Evolutionary conservation across 2,329 filamentous ascomycete species (phyloP).

Genomic region (Davidsoniella virescens): DNA sequence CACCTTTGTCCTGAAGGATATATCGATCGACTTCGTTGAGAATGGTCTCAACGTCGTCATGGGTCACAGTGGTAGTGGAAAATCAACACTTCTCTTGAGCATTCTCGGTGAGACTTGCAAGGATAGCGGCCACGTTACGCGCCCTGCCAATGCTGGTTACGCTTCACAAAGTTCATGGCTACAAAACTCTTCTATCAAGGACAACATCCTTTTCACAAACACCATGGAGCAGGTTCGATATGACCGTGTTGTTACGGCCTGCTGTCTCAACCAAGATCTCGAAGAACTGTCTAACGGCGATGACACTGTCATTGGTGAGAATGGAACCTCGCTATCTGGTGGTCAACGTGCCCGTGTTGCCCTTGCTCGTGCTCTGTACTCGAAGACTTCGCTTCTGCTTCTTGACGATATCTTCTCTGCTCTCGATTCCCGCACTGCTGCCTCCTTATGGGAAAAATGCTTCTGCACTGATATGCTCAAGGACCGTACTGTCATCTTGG

Average conservation of each 20-base stretch:
- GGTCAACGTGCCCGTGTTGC: slow-evolving; percentile 41
- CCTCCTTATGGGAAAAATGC: slow-evolving; percentile 38
- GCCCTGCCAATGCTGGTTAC: slow-evolving; percentile 37
- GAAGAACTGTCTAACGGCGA: slow-evolving; percentile 34
- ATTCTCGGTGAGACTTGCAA: slow-evolving; percentile 39
- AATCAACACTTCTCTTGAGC: slow-evolving; percentile 37
- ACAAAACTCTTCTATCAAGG: slow-evolving; percentile 37
- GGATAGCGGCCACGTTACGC: slow-evolving; percentile 30
- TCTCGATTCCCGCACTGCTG: slow-evolving; percentile 40
- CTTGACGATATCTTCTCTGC: slow-evolving; percentile 45
- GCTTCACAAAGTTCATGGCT: slow-evolving; percentile 42
- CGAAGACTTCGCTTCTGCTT: slow-evolving; percentile 35
- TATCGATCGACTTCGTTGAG: slow-evolving; percentile 35
- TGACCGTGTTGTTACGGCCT: slow-evolving; percentile 37
- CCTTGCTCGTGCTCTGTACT: slow-evolving; percentile 40
- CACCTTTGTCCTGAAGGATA: slow-evolving; percentile 30
- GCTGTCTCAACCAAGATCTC: slow-evolving; percentile 35
- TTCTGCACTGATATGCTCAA: slow-evolving; percentile 39
- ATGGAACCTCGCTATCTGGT: slow-evolving; percentile 37
- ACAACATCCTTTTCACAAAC: slow-evolving; percentile 39
- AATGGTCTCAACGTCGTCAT: slow-evolving; percentile 38
- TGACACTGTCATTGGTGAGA: slow-evolving; percentile 36
- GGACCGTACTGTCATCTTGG: slow-evolving; percentile 38
- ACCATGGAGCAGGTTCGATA: slow-evolving; percentile 37
- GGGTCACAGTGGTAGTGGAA: slow-evolving; percentile 39